A percentile compares a stretch with the other conserved stretches of the same genome.
These are phyloP conservation scores for Parsonsia alboflavescens DNA, from an alignment of 257 asterid genomes.

Conservation along the genomic window DNA sequence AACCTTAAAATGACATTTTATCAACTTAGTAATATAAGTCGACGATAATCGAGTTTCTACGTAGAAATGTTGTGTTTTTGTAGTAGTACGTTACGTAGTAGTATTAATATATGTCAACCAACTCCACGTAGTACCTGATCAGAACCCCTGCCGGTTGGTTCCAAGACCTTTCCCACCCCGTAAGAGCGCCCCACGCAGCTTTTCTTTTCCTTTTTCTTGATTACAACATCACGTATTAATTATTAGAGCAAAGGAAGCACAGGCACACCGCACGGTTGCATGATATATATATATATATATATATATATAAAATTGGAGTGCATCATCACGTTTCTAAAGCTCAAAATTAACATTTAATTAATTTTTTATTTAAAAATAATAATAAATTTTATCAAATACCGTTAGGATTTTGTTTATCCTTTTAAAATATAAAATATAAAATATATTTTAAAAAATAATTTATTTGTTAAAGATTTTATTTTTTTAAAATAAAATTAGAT, in stretches of 20 bases:
- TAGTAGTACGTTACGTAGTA: background rate
- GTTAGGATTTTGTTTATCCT: too few relatives aligned
- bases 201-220: conserved; percentile 5
- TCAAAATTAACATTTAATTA: too few relatives aligned
- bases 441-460: too few relatives aligned
- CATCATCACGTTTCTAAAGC: too few relatives aligned
- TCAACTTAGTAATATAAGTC: conserved; percentile 37
- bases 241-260: background rate
- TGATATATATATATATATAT: too few relatives aligned
- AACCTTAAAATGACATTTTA: conserved; percentile 84
- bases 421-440: too few relatives aligned
- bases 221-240: background rate
- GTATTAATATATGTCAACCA: conserved; percentile 39
- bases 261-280: background rate
- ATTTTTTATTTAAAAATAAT: too few relatives aligned
- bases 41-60: conserved; percentile 24
- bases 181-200: background rate
- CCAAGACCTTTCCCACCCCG: conserved; percentile 1
- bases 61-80: conserved; percentile 25
- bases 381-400: too few relatives aligned
- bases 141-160: conserved; percentile 11
- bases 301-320: too few relatives aligned
- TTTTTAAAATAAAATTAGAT: too few relatives aligned
- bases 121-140: conserved; percentile 24
- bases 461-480: too few relatives aligned